Conservation (phyloP, 352 stramenopile genomes). For the Phytopythium helicoides region DNA sequence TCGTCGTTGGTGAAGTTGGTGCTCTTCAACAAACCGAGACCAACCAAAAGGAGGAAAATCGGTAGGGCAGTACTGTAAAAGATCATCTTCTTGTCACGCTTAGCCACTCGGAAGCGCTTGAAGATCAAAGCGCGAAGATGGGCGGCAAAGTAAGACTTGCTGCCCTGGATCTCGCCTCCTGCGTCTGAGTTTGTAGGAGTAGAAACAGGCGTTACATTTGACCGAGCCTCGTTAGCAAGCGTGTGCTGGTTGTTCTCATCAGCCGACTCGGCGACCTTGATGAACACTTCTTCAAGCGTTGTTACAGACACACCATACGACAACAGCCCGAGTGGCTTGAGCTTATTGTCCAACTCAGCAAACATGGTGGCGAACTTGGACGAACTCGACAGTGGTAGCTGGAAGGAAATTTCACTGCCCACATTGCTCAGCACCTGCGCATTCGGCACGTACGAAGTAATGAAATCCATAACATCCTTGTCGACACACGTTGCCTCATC, state of each 20-base stretch:
- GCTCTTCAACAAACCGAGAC: conserved; percentile 44
- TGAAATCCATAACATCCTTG: conserved; percentile 28
- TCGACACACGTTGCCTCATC: conserved; percentile 23
- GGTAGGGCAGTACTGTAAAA: conserved; percentile 57
- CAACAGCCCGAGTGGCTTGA: conserved; percentile 28
- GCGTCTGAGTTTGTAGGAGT: too few relatives aligned
- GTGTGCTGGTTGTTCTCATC: conserved; percentile 41
- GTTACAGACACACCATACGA: conserved; percentile 81
- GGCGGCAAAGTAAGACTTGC: conserved; percentile 18
- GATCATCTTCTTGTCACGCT: conserved; percentile 57
- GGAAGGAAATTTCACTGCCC: conserved; percentile 55
- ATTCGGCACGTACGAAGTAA: conserved; percentile 24
- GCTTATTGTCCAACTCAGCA: conserved; percentile 35
- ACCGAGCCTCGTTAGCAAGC: conserved; percentile 19
- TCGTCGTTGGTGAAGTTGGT: conserved; percentile 36
- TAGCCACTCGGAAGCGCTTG: conserved; percentile 60
- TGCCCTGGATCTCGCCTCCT: conserved; percentile 13
- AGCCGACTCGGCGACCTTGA: conserved; percentile 55
- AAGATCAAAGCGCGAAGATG: conserved; percentile 50
- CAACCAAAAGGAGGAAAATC: conserved; percentile 45
- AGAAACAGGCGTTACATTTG: conserved; percentile 2
- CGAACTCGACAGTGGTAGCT: conserved; percentile 47
- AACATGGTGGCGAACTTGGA: conserved; percentile 50
- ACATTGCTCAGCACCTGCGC: conserved; percentile 52
- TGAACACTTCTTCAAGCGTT: conserved; percentile 78